These are phyloP conservation scores for Acorus gramineus DNA, from an alignment of 106 monocot species.

Conservation along the genomic window DNA sequence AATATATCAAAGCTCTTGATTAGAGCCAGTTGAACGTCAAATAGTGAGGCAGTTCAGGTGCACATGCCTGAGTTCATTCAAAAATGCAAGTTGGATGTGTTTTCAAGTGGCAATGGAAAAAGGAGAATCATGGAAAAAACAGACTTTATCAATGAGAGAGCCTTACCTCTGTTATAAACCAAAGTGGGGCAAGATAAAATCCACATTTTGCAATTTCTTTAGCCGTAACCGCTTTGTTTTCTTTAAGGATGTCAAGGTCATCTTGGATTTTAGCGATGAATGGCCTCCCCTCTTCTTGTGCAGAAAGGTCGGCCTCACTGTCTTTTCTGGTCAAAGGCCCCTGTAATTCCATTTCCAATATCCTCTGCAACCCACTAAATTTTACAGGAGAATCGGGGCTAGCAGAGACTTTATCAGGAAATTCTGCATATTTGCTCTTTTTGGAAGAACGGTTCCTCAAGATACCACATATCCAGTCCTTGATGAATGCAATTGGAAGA, in stretches of 20 bases:
- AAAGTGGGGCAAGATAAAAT: slow-evolving; percentile 86
- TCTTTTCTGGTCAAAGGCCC: slow-evolving; percentile 43
- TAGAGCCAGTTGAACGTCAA: too few relatives aligned
- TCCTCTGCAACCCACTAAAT: slow-evolving; percentile 42
- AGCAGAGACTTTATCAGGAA: slow-evolving; percentile 22
- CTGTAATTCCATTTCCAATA: slow-evolving; percentile 58
- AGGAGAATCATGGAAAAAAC: background rate
- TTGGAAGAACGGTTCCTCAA: slow-evolving; percentile 29
- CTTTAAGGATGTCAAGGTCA: slow-evolving; percentile 22
- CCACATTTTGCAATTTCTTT: slow-evolving; percentile 72
- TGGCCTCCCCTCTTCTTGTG: slow-evolving; percentile 39
- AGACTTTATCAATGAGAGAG: background rate
- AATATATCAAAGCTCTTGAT: too few relatives aligned
- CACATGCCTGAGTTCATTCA: too few relatives aligned
- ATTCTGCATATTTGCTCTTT: slow-evolving; percentile 20
- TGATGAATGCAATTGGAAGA: slow-evolving; percentile 79
- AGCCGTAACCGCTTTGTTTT: slow-evolving; percentile 38
- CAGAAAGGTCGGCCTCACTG: slow-evolving; percentile 42
- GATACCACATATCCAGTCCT: slow-evolving; percentile 66
- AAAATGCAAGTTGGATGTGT: too few relatives aligned
- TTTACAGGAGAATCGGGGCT: slow-evolving; percentile 35
- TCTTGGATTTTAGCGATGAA: slow-evolving; percentile 29
- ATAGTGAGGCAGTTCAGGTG: too few relatives aligned
- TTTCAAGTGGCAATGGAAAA: background rate
- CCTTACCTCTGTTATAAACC: slow-evolving; percentile 94